These are phyloP conservation scores for Fusarium albidum DNA, from an alignment of 2,329 filamentous ascomycete genomes.

Conservation along the genomic window DNA sequence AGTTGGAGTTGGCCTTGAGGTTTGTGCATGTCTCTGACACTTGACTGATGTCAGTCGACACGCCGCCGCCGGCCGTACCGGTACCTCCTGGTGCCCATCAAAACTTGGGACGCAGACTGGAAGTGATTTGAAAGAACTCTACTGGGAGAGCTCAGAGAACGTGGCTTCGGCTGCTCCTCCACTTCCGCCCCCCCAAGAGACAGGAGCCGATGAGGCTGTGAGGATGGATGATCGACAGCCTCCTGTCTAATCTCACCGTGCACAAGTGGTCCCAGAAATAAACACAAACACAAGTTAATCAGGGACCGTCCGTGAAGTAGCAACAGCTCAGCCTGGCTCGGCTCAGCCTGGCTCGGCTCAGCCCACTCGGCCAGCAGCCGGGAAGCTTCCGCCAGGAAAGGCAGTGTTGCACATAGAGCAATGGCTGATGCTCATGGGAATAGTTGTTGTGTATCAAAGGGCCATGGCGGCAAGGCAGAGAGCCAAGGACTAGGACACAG, in stretches of 20 bases:
- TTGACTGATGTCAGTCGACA: conserved; percentile 25
- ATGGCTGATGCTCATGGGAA: too few species aligned
- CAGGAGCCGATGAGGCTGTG: background rate
- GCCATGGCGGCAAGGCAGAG: background rate
- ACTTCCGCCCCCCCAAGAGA: background rate
- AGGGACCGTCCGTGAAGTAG: background rate
- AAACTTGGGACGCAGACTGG: background rate
- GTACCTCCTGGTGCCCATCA: conserved; percentile 1
- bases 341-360: conserved; percentile 10
- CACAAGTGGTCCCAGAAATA: conserved; percentile 15
- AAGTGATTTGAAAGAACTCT: background rate
- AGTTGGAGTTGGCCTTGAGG: background rate
- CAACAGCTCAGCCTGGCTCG: conserved; percentile 16
- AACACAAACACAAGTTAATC: background rate
- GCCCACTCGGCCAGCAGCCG: conserved; percentile 11
- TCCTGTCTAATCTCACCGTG: conserved; percentile 16
- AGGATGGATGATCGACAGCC: background rate
- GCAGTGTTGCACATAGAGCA: background rate
- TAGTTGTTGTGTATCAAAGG: background rate
- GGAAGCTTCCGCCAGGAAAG: background rate
- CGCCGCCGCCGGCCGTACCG: conserved; percentile 5
- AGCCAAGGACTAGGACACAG: background rate
- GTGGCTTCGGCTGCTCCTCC: conserved; percentile 1
- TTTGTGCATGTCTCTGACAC: conserved; percentile 10
- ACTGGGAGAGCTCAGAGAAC: background rate